Percentiles rank a stretch among this genome's conserved stretches.
Evolutionary conservation across 73 alveolate species (phyloP).

Genomic region (Uronychia setigera): DNA sequence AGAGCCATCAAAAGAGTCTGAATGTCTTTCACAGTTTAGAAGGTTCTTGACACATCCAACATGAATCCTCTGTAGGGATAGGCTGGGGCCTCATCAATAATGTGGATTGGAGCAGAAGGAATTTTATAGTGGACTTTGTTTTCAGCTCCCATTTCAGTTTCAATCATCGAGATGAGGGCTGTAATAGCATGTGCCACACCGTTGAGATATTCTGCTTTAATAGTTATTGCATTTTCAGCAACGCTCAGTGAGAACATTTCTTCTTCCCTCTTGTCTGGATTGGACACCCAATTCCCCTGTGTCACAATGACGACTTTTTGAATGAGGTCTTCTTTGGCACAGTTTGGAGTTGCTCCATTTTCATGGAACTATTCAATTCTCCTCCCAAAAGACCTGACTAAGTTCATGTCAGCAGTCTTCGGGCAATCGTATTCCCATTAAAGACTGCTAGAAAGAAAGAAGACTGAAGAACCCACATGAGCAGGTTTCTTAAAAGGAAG

Average conservation of each 20-base stretch:
- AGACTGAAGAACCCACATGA: no score
- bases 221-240: neutral
- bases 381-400: no score
- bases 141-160: neutral
- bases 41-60: conserved; percentile 87
- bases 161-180: conserved; percentile 3
- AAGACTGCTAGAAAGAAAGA: no score
- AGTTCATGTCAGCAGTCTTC: no score
- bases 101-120: conserved; percentile 48
- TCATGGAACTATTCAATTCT: neutral
- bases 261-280: neutral
- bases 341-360: neutral
- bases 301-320: neutral
- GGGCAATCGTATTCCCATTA: no score
- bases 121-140: conserved; percentile 1
- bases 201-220: neutral
- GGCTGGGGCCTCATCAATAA: conserved; percentile 75
- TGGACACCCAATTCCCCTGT: neutral
- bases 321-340: neutral
- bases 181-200: conserved; percentile 15
- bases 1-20: conserved; percentile 65
- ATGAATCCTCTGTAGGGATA: conserved; percentile 87
- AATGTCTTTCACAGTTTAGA: conserved; percentile 48
- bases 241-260: neutral
- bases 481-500: no score